Evolutionary conservation across 345 rosid genomes (phyloP).

Genomic region (Cardamine occulta): DNA sequence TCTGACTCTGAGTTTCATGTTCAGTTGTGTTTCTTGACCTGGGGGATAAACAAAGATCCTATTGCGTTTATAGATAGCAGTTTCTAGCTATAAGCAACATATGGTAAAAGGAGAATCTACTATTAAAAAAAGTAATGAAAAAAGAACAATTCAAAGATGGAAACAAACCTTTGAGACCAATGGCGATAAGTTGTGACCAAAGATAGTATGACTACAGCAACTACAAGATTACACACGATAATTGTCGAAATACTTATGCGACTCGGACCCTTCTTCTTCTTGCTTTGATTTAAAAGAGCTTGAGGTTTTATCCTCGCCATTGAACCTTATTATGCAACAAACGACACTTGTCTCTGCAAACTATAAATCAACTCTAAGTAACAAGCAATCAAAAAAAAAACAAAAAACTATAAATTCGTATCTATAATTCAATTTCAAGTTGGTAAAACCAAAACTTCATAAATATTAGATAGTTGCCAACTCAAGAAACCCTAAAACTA

Average conservation of each 20-base stretch:
- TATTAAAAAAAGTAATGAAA: background rate
- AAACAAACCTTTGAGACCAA: constrained; percentile 65
- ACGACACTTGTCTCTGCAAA: constrained; percentile 21
- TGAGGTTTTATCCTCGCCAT: constrained; percentile 94
- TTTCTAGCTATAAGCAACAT: constrained; percentile 3
- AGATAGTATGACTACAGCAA: constrained; percentile 52
- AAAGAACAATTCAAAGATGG: constrained; percentile 2
- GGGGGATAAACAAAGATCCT: constrained; percentile 9
- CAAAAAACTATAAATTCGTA: background rate
- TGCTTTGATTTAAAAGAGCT: constrained; percentile 76
- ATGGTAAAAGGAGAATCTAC: background rate
- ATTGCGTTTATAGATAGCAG: constrained; percentile 9
- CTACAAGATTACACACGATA: constrained; percentile 53
- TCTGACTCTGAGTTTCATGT: constrained; percentile 41
- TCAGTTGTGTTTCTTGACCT: constrained; percentile 49
- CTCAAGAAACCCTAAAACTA: constrained; percentile 2
- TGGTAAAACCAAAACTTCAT: background rate
- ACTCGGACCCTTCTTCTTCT: constrained; percentile 76
- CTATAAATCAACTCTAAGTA: constrained; percentile 9
- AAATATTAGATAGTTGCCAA: constrained; percentile 12
- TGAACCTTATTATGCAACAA: constrained; percentile 4
- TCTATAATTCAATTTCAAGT: constrained; percentile 3
- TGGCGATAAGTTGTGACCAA: constrained; percentile 62
- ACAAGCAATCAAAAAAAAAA: constrained; percentile 18
- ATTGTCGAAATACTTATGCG: constrained; percentile 63